Conservation (phyloP, 2,329 filamentous ascomycete genomes). For the Penicillium sp. region DNA sequence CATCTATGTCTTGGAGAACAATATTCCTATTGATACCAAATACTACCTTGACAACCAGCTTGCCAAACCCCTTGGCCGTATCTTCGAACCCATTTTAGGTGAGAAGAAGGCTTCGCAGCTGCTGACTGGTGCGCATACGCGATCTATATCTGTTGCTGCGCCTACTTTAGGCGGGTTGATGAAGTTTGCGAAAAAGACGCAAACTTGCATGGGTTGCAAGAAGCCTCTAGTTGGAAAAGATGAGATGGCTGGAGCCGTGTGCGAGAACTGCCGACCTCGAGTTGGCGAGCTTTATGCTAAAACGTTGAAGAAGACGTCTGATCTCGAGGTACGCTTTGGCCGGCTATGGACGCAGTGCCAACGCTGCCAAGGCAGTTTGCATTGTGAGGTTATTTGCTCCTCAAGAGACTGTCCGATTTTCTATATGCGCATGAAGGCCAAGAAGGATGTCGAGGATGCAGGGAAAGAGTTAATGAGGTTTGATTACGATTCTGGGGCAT, state of each 20-base stretch:
- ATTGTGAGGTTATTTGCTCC: constrained; percentile 96
- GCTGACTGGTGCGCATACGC: constrained; percentile 88
- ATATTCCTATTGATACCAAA: constrained; percentile 94
- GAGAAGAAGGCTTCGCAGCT: constrained; percentile 85
- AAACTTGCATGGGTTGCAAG: constrained; percentile 99
- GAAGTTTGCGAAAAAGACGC: constrained; percentile 97
- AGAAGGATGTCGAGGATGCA: constrained; percentile 96
- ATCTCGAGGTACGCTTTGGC: constrained; percentile 88
- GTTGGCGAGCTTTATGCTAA: constrained; percentile 92
- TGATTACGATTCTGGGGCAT: constrained; percentile 75
- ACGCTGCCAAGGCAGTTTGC: constrained; percentile 94
- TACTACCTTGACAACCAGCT: constrained; percentile 99
- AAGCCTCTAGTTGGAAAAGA: constrained; percentile 79
- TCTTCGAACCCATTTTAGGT: constrained; percentile 96
- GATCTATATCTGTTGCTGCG: constrained; percentile 87
- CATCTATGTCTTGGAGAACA: constrained; percentile 95
- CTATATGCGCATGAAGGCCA: constrained; percentile 99
- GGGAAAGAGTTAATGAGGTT: constrained; percentile 87
- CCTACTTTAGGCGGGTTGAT: constrained; percentile 90
- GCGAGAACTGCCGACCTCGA: constrained; percentile 75
- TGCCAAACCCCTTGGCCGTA: constrained; percentile 86
- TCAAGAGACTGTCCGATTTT: constrained; percentile 98
- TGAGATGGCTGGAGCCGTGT: constrained; percentile 82
- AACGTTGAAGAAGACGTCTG: constrained; percentile 79
- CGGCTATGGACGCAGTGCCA: constrained; percentile 98